Base-by-base conservation (phyloP, 805 yeast species). In the Ogataea wickerhamii region DNA sequence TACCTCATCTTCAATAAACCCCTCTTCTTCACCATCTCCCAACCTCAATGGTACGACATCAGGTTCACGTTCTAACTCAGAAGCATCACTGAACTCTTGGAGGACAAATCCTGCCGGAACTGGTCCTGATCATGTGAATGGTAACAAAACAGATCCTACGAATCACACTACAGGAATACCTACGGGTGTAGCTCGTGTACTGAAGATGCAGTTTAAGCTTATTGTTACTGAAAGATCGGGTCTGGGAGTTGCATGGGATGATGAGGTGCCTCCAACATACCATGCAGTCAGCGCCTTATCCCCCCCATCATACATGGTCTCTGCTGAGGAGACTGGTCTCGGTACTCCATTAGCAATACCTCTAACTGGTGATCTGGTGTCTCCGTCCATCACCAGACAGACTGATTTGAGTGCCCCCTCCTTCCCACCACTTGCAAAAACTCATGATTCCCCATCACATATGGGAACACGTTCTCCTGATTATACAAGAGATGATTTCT, bases 221-320 rank as follows among this genome's bases (percentile, higher is more conserved):
- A 68, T 70, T 3, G 63, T 93, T 17, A 84, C 95, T 2, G 98
- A 89, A 57, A 71, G 98, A 43, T 82, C 95, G 0, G 99, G 99
- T 0, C 70, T 93, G 28, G 98, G 98, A 4, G 87, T 93, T 21
- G 84, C 97, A 0, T 93, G 98, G 98, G 97, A 91, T 61, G 97
- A 91, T 56, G 98, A 93, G 61, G 98, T 94, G 13, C 99, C 99
- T 2, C 99, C 99, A 1, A 84, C 88, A 16, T 93, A 93, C 54
- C 87, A 78, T 37, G 91, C 87, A 48, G 88, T 93, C 16, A 70
- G 78, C 20, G 78, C 94, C 0, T 68, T 87, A 29, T 78, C 89
- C 17, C 98, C 98, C 0, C 98, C 98, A 2, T 77, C 79, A 2
- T 91, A 93, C 60, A 71, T 64, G 31, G 55, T 53, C 29, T 55